Evolutionary conservation across 306 rosid species (phyloP), one percentile per base, ranked within the genome.

Genomic region (Cotoneaster glaucophyllus): DNA sequence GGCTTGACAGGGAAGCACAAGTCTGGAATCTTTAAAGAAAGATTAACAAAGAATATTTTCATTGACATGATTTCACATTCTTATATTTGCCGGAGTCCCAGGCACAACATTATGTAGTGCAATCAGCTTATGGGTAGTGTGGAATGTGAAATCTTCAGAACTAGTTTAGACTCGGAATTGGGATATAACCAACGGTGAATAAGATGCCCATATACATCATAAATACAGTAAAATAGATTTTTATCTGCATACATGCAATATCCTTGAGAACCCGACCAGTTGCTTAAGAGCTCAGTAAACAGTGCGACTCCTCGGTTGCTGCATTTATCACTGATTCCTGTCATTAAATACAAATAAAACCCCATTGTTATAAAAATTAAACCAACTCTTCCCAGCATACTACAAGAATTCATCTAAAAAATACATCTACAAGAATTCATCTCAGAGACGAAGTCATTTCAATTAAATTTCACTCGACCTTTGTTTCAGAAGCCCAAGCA

Each of bases 211-310:
- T 28, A 48, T 18, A 48, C 39, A 50, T 28, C 24, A 45, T 17
- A 25, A 31, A 52, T 31, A 56, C 34, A 63, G 25, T 21, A 62
- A 62, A 17, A 25, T 11, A n/a, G 24, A 31, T 9, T 53, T 31
- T 3, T 1, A 64, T 67, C 26, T 61, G 52, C 93, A 32, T 85
- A 90, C 96, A 88, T 10, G 88, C 93, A 90, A 52, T 86, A 77
- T 85, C 93, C 93, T 79, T 81, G 85, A 69, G 93, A 85, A 65
- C 88, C 87, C 65, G 96, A 90, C 91, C 88, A 86, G 45, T 82
- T 78, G 75, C 87, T 84, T 69, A 90, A 77, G 54, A 48, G 81
- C 78, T 85, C 74, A 0, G 86, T 70, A 44, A 90, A 88, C 22
- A 53, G 75, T 29, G 34, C 8, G 17, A 84, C 29, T 75, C 85